phyloP scores from a whole-genome alignment of 192 early-diverging fungal genomes.

The Chytriomyces sp. region DNA sequence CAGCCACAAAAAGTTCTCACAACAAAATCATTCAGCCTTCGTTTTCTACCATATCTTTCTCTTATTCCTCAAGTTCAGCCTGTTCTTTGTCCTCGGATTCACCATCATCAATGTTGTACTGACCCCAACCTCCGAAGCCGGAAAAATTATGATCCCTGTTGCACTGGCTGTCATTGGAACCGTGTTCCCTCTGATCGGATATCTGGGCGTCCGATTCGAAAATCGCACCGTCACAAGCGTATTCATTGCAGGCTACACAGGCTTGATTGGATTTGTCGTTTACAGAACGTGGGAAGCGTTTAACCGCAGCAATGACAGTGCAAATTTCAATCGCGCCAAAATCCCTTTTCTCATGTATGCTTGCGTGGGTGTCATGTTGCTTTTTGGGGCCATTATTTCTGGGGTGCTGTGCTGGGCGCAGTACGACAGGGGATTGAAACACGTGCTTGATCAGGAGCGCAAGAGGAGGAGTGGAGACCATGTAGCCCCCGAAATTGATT shows the following conservation, averaged over 20 bases:
- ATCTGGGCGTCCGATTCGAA: background rate
- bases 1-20: background rate
- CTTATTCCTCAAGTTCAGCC: conserved; percentile 1
- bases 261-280: background rate
- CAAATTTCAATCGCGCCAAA: background rate
- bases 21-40: background rate
- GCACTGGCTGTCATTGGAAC: background rate
- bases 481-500: conserved; percentile 1
- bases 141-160: background rate
- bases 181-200: background rate
- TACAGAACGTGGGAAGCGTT: background rate
- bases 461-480: background rate
- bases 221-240: background rate
- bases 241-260: background rate
- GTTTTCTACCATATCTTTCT: conserved; percentile 1
- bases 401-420: background rate
- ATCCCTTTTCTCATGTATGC: conserved; percentile 19
- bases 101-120: background rate
- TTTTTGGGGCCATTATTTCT: background rate
- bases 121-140: background rate
- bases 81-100: conserved; percentile 14
- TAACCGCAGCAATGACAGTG: background rate
- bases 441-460: background rate
- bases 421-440: conserved; percentile 7
- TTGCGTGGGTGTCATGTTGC: background rate